phyloP scores from a whole-genome alignment of 257 asterid species.

The Primulina tabacum region DNA sequence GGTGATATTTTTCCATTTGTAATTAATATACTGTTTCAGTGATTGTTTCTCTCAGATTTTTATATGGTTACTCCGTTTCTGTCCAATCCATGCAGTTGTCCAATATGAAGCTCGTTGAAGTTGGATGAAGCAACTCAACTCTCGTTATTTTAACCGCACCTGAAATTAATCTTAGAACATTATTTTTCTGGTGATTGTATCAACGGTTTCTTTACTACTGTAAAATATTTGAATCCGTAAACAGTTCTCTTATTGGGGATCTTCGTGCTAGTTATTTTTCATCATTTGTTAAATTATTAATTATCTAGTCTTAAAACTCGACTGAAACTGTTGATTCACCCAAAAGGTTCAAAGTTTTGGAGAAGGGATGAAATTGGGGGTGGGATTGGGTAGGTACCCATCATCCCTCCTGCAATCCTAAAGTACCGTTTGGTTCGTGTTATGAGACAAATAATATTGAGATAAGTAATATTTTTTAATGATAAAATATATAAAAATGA shows the following conservation, averaged over 20 bases:
- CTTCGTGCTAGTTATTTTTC: background rate
- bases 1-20: background rate
- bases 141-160: background rate
- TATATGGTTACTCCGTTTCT: background rate
- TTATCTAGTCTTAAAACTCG: background rate
- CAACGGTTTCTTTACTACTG: no score
- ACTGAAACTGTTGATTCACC: background rate
- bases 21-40: background rate
- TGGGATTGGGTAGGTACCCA: no score
- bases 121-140: background rate
- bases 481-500: no score
- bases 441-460: no score
- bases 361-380: no score
- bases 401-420: no score
- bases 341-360: background rate
- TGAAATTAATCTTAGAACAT: background rate
- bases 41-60: background rate
- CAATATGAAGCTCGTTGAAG: conserved; percentile 60
- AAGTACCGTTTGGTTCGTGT: no score
- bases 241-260: no score
- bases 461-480: no score
- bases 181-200: background rate
- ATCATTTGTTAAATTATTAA: background rate
- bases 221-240: no score
- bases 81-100: conserved; percentile 46